Percentiles rank a stretch among this genome's conserved stretches.
These are phyloP conservation scores for Paxillus rubicundulus DNA, from an alignment of 768 basidiomycete genomes.

Conservation along the genomic window DNA sequence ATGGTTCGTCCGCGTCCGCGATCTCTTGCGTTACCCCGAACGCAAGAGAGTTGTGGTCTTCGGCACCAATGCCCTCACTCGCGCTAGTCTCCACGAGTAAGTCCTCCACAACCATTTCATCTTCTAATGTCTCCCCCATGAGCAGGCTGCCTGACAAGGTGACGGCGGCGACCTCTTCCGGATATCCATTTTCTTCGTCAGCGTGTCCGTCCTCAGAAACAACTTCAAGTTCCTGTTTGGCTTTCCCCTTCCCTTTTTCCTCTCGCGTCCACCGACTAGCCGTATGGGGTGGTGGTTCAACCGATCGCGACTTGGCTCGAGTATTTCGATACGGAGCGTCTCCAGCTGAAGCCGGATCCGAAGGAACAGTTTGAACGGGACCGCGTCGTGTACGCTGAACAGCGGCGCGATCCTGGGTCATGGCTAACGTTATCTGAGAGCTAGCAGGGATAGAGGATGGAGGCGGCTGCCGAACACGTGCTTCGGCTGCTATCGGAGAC, in stretches of 20 bases:
- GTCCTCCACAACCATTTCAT: constrained; percentile 23
- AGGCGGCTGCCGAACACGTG: not conserved
- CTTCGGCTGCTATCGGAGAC: not conserved
- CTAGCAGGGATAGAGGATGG: constrained; percentile 2
- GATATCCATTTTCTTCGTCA: not conserved
- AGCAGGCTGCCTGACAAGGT: not conserved
- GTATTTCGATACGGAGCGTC: constrained; percentile 18
- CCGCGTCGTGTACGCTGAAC: constrained; percentile 7
- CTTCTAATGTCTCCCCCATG: constrained; percentile 12
- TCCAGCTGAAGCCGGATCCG: not conserved
- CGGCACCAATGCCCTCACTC: not conserved
- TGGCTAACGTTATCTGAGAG: constrained; percentile 10
- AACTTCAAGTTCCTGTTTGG: not conserved
- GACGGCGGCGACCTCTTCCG: not conserved
- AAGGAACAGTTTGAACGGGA: constrained; percentile 14
- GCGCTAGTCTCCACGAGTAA: constrained; percentile 13
- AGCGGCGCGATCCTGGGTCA: not conserved
- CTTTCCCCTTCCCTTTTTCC: constrained; percentile 7
- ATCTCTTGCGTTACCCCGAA: constrained; percentile 14
- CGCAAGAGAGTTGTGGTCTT: not conserved
- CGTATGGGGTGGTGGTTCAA: constrained; percentile 11
- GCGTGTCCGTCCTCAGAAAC: constrained; percentile 8
- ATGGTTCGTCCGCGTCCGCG: constrained; percentile 9
- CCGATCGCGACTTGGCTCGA: constrained; percentile 22
- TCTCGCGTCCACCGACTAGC: not conserved